phyloP scores from a whole-genome alignment of 1,139 yeast genomes.

The Candida buenavistaensis region DNA sequence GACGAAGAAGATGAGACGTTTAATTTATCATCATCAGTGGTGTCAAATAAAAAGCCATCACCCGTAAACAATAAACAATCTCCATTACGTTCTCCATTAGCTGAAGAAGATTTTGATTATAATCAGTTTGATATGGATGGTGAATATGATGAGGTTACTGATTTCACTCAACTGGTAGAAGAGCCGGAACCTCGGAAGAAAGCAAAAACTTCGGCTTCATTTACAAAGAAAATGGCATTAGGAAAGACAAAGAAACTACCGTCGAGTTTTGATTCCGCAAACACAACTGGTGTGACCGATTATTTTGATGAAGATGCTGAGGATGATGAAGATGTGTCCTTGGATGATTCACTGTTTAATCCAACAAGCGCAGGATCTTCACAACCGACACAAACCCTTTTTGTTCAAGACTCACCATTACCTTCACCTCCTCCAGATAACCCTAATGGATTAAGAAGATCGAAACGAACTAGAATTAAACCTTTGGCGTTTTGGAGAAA shows the following conservation, averaged over 20 bases:
- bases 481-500: conserved; percentile 88
- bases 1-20: conserved; percentile 39
- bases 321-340: conserved; percentile 1
- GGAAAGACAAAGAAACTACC: conserved; percentile 6
- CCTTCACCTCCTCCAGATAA: conserved; percentile 53
- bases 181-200: background rate
- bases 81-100: conserved; percentile 36
- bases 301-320: conserved; percentile 1
- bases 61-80: conserved; percentile 26
- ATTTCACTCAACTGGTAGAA: conserved; percentile 1
- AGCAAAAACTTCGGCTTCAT: conserved; percentile 3
- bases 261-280: conserved; percentile 2
- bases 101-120: conserved; percentile 18
- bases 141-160: conserved; percentile 2
- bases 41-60: conserved; percentile 16
- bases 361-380: conserved; percentile 1
- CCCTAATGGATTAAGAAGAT: conserved; percentile 47
- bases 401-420: conserved; percentile 32
- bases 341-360: conserved; percentile 1
- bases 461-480: conserved; percentile 64
- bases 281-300: conserved; percentile 2
- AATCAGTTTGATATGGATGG: conserved; percentile 12
- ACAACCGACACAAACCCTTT: conserved; percentile 1
- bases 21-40: conserved; percentile 29
- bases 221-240: conserved; percentile 8